phyloP scores from a whole-genome alignment of 768 basidiomycete genomes.

The Suillus decipiens region DNA sequence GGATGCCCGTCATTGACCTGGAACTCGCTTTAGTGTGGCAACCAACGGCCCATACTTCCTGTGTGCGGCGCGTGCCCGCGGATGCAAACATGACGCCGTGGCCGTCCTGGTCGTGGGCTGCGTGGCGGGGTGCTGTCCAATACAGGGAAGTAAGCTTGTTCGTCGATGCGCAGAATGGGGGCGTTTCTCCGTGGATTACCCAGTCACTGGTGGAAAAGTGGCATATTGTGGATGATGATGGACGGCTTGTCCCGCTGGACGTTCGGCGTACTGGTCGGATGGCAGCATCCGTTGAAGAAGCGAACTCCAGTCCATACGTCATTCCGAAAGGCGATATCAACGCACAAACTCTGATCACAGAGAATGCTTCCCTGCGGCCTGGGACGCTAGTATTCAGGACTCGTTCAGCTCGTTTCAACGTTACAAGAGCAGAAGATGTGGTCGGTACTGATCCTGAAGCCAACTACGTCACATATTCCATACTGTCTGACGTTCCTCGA shows the following conservation, averaged over 20 bases:
- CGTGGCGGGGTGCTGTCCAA: conserved; percentile 23
- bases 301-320: conserved; percentile 10
- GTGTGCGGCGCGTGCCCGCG: conserved; percentile 13
- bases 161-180: background rate
- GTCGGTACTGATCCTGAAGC: background rate
- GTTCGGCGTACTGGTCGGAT: conserved; percentile 6
- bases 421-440: conserved; percentile 5
- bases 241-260: conserved; percentile 15
- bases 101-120: conserved; percentile 31
- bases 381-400: conserved; percentile 30
- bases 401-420: conserved; percentile 16
- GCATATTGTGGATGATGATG: conserved; percentile 19
- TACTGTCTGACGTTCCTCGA: conserved; percentile 7
- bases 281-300: background rate
- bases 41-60: conserved; percentile 15
- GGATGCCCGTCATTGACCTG: conserved; percentile 9
- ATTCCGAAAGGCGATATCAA: conserved; percentile 1
- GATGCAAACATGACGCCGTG: conserved; percentile 5
- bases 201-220: conserved; percentile 23
- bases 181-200: background rate
- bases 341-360: background rate
- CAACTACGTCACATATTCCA: conserved; percentile 16
- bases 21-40: conserved; percentile 26
- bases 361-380: conserved; percentile 10
- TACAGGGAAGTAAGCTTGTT: conserved; percentile 1